These are phyloP conservation scores for Nannochloris sp. DNA, from an alignment of 139 green algal species.

Conservation along the genomic window DNA sequence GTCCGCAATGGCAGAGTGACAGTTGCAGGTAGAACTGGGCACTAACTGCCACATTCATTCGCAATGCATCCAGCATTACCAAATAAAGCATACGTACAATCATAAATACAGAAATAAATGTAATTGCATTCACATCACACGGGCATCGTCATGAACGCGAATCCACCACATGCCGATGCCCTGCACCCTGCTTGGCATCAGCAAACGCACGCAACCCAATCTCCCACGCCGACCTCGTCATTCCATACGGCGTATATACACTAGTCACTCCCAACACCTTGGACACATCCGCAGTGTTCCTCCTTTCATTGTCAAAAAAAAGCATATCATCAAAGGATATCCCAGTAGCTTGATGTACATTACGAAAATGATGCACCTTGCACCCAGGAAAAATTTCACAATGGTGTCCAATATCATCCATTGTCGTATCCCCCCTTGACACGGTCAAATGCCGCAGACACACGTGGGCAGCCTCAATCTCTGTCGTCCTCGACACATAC, in stretches of 20 bases:
- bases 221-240: conserved; percentile 6
- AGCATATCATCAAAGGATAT: conserved; percentile 46
- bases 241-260: conserved; percentile 5
- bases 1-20: background rate
- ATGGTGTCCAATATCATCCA: conserved; percentile 9
- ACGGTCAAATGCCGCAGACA: conserved; percentile 41
- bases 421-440: background rate
- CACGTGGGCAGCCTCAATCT: conserved; percentile 41
- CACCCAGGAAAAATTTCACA: conserved; percentile 50
- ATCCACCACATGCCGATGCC: no score
- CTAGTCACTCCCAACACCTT: background rate
- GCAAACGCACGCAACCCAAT: conserved; percentile 7
- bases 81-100: no score
- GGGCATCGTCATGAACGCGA: no score
- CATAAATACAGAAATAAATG: no score
- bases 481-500: conserved; percentile 48
- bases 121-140: no score
- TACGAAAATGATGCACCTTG: conserved; percentile 55
- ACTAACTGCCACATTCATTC: background rate
- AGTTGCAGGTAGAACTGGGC: background rate
- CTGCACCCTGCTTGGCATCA: background rate
- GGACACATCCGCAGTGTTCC: conserved; percentile 6
- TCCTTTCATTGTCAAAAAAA: conserved; percentile 47
- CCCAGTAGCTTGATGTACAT: conserved; percentile 41
- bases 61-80: no score